A percentile compares a stretch with the other conserved stretches of the same genome.
Evolutionary conservation across 345 rosid genomes (phyloP).

Genomic region (Balakata baccata): DNA sequence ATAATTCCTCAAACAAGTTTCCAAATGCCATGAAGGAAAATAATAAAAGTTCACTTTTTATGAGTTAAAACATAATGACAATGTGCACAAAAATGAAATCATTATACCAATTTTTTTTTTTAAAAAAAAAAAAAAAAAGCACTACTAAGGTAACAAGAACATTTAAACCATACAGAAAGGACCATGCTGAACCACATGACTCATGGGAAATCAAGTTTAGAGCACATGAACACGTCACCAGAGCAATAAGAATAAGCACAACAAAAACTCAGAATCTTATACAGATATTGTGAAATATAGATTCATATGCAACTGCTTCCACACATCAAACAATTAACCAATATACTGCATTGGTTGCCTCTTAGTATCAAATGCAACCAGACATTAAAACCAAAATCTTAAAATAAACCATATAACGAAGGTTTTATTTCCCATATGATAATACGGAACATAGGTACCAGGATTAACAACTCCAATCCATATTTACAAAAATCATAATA

Average conservation of each 20-base stretch:
- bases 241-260: background rate
- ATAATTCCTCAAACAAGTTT: background rate
- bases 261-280: background rate
- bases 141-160: background rate
- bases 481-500: too few relatives aligned
- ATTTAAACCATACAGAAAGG: background rate
- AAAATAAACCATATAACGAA: too few relatives aligned
- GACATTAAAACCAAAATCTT: background rate
- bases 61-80: background rate
- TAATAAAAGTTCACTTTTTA: background rate
- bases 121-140: too few relatives aligned
- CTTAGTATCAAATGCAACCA: background rate
- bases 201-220: background rate
- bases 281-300: background rate
- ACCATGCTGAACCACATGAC: background rate
- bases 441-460: too few relatives aligned
- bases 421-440: too few relatives aligned
- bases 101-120: background rate
- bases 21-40: background rate
- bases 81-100: background rate
- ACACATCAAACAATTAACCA: background rate
- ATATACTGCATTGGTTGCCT: background rate
- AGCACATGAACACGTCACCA: background rate
- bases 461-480: too few relatives aligned
- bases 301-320: background rate